Conservation (phyloP, 2,329 filamentous ascomycete species). For the Drechslerella coelobrocha region DNA sequence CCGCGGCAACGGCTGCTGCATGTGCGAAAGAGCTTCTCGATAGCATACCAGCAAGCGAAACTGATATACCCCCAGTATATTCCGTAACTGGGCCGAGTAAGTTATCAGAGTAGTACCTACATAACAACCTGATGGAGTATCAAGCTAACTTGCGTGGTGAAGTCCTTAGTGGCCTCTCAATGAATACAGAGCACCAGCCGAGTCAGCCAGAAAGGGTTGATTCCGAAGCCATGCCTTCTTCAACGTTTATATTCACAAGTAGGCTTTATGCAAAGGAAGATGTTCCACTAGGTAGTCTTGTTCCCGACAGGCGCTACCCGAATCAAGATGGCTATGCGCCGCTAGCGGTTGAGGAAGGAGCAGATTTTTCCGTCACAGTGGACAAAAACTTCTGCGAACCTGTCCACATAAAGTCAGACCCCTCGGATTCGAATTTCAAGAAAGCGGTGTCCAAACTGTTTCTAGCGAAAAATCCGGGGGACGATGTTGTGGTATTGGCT, state of each 20-base stretch:
- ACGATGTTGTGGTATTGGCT: conserved; percentile 28
- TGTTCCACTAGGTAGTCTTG: conserved; percentile 18
- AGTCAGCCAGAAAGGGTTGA: not conserved
- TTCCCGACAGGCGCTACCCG: conserved; percentile 32
- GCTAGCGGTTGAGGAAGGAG: conserved; percentile 8
- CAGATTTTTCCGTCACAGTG: conserved; percentile 23
- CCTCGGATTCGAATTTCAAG: conserved; percentile 16
- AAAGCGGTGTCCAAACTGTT: conserved; percentile 27
- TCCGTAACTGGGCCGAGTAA: too few species aligned
- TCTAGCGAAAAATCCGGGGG: conserved; percentile 12
- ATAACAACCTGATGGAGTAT: too few species aligned
- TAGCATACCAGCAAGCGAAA: not conserved
- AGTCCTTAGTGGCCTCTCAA: too few species aligned
- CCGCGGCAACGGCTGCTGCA: conserved; percentile 30
- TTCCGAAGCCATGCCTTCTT: conserved; percentile 8
- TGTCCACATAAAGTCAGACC: conserved; percentile 6
- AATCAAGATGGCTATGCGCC: conserved; percentile 21
- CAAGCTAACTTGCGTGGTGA: too few species aligned
- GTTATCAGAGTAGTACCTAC: too few species aligned
- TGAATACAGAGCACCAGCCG: too few species aligned
- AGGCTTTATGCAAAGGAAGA: conserved; percentile 27
- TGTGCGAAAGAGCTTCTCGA: conserved; percentile 31
- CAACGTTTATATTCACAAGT: conserved; percentile 17
- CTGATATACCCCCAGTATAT: not conserved
- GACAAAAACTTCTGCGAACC: conserved; percentile 39